These are phyloP conservation scores for Aspergillus eucalypticola DNA, from an alignment of 2,329 filamentous ascomycete species.

Conservation along the genomic window DNA sequence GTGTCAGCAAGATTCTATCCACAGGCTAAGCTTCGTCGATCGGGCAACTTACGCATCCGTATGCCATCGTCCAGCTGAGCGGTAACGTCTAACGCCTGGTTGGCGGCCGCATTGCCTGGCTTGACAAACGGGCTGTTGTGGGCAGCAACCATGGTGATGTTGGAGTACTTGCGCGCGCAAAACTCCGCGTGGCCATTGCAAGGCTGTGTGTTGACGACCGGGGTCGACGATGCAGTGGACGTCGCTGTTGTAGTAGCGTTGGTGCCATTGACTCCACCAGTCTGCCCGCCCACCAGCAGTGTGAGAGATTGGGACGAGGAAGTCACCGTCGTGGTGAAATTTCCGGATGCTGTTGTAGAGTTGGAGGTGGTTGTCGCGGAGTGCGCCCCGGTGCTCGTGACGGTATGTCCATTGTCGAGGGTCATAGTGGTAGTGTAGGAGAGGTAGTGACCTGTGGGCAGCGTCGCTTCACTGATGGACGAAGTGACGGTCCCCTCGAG, in stretches of 20 bases:
- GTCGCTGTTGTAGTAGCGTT: slow-evolving; percentile 53
- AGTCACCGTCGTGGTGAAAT: slow-evolving; percentile 35
- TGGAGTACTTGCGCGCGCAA: slow-evolving; percentile 74
- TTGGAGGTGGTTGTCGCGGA: slow-evolving; percentile 26
- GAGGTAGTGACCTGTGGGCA: slow-evolving; percentile 43
- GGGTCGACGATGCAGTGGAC: slow-evolving; percentile 40
- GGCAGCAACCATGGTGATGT: slow-evolving; percentile 74
- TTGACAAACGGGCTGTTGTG: slow-evolving; percentile 81
- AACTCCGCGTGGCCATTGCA: slow-evolving; percentile 81
- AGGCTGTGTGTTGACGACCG: slow-evolving; percentile 67
- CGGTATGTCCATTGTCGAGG: slow-evolving; percentile 11
- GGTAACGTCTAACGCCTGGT: slow-evolving; percentile 68
- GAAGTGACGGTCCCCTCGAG: slow-evolving; percentile 27
- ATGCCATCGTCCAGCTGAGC: slow-evolving; percentile 75
- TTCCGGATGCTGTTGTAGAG: slow-evolving; percentile 16
- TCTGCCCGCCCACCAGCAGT: slow-evolving; percentile 43
- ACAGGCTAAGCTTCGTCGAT: not conserved
- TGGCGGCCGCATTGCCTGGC: slow-evolving; percentile 70
- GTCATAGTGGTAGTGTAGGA: slow-evolving; percentile 41
- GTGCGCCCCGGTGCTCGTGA: slow-evolving; percentile 31
- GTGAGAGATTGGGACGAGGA: slow-evolving; percentile 35
- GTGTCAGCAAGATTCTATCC: not conserved
- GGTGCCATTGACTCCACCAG: slow-evolving; percentile 51
- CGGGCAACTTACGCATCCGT: slow-evolving; percentile 51
- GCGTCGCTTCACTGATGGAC: slow-evolving; percentile 26